Base-by-base conservation (phyloP, 1,139 yeast genomes). In the Candida mesenterica region DNA sequence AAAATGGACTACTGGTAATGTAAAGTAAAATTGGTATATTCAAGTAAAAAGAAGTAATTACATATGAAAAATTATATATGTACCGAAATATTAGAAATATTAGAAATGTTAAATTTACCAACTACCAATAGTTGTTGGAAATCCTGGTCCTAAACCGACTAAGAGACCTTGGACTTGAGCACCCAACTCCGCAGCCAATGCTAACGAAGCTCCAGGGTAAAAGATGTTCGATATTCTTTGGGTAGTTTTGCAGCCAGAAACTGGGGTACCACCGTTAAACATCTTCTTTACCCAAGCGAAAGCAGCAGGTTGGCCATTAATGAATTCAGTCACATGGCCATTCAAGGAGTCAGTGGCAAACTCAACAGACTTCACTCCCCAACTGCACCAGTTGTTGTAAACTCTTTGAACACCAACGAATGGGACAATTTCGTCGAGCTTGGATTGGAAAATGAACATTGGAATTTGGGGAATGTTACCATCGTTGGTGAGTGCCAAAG, bases 371-470 rank as follows among this genome's bases (percentile, higher is more conserved):
- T 26, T 20, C 10, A 31, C 26, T 2, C 63, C 67, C 41, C 52
- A 45, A 2, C 42, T 50, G 45, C 69, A 64, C 63, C 67, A 65
- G 17, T 38, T 43, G n/a, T 59, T 45, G 39, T 54, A 63, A 3
- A 51, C 55, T 36, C 61, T 49, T 30, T 45, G 44, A 2, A 59
- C 48, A 30, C 52, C 50, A 3, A 33, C 36, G 31, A 47, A 52
- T 2, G 68, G 68, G 23, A 59, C 60, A 32, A 65, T 48, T 4
- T 41, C 40, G 43, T 64, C 70, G 2, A 50, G 34, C 14, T 41
- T 32, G 1, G 67, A 68, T 32, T 64, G 69, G 46, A 54, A 62
- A 4, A 62, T 48, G 32, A 64, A 62, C 5, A 65, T 32, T 2
- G 69, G 70, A 10, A 62, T 53, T 23, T 55, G 40, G 5, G 70